phyloP scores from a whole-genome alignment of 2,329 filamentous ascomycete species.

The Fusarium compactum region DNA sequence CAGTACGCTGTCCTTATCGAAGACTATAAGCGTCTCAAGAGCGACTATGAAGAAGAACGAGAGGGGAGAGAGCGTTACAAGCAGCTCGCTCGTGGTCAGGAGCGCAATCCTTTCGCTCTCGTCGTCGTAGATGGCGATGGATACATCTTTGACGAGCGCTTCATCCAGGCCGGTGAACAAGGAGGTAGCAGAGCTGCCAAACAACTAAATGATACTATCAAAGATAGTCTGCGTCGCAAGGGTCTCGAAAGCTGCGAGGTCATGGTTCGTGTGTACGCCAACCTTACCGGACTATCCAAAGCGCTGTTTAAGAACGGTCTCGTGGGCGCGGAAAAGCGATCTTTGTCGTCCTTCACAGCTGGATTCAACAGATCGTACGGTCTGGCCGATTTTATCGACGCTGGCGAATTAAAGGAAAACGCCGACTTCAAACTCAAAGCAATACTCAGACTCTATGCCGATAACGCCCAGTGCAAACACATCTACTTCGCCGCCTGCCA shows the following conservation, averaged over 20 bases:
- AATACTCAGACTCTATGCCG: constrained; percentile 62
- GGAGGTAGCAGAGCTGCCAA: constrained; percentile 69
- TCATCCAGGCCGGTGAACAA: constrained; percentile 61
- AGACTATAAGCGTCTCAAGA: constrained; percentile 66
- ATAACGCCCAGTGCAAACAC: constrained; percentile 72
- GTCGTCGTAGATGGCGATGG: constrained; percentile 73
- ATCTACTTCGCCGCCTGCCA: constrained; percentile 74
- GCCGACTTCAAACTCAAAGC: constrained; percentile 71
- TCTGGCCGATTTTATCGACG: constrained; percentile 72
- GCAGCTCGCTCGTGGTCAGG: constrained; percentile 60
- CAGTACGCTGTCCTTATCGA: constrained; percentile 58
- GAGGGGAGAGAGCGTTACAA: constrained; percentile 67
- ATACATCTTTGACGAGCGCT: constrained; percentile 64
- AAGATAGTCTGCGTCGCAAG: constrained; percentile 59
- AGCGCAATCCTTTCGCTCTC: constrained; percentile 69
- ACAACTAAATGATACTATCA: constrained; percentile 64
- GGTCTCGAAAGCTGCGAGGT: constrained; percentile 64
- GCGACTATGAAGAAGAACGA: constrained; percentile 68
- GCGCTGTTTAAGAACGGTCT: constrained; percentile 60
- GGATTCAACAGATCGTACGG: constrained; percentile 69
- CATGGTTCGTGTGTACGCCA: constrained; percentile 68
- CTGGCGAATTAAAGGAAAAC: constrained; percentile 70
- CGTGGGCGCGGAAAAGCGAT: constrained; percentile 66
- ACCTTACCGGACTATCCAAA: constrained; percentile 65
- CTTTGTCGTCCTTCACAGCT: constrained; percentile 66